Evolutionary conservation across 331 rosid species (phyloP), one percentile per base, ranked within the genome.

Genomic region (Erythrophleum ivorense): DNA sequence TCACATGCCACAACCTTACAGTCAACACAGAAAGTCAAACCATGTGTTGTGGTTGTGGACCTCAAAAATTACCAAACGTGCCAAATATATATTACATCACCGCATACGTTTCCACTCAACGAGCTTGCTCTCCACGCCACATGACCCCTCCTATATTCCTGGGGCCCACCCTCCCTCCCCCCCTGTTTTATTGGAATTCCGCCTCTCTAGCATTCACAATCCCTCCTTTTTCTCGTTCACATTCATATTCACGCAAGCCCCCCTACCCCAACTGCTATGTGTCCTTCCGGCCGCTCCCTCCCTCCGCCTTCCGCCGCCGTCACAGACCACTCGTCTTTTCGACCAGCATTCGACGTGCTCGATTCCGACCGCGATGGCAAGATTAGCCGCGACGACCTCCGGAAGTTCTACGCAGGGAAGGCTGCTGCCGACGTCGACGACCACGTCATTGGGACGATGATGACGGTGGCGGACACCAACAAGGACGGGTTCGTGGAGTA

Each of bases 401-500:
- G 84, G 4, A 24, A 82, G 11, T 93, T 93, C 72, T 93, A 90
- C 40, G 29, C 90, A 14, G 90, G 85, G 2, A 43, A 59, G 3
- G 40, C 57, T 77, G 66, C 76, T 58, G 65, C 76, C 66, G 60
- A 64, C 10, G 33, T 16, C 33, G 92, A 86, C 12, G 99, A 94
- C 16, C 89, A 86, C 48, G 68, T 77, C 0, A 92, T 94, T 11
- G 78, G 88, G 0, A 83, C 90, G 0, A 96, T 96, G 98, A 94
- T 96, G 62, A 85, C 86, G 21, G 94, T 68, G 9, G 99, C 99
- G 3, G 99, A 96, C 69, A 83, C 89, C 21, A 87, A 94, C 83
- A 74, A 77, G 63, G 87, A 92, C 83, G 99, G 99, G 0, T 92
- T 88, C 79, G 97, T 96, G 36, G 94, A 90, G 85, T 96, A 91